phyloP scores from a whole-genome alignment of 2,329 filamentous ascomycete species.

The Fusarium burgessii region DNA sequence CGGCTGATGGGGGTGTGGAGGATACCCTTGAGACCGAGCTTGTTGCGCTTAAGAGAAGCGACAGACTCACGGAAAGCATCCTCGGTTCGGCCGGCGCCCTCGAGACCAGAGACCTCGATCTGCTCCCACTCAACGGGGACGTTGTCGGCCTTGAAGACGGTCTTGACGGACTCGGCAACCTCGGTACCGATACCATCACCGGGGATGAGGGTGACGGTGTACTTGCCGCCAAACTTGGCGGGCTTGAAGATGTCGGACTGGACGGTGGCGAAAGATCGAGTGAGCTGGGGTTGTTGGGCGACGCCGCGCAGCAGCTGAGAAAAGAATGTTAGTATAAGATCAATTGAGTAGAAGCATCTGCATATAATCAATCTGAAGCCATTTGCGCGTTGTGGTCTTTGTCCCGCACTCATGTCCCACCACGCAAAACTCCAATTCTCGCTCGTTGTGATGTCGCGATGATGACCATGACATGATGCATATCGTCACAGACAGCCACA shows the following conservation, averaged over 20 bases:
- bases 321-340: constrained; percentile 40
- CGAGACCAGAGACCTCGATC: constrained; percentile 92
- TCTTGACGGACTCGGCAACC: constrained; percentile 98
- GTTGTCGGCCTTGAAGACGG: constrained; percentile 99
- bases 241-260: constrained; percentile 98
- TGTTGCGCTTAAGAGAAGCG: constrained; percentile 96
- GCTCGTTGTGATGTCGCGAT: constrained; percentile 11
- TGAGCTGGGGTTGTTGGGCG: constrained; percentile 60
- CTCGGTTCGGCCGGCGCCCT: constrained; percentile 84
- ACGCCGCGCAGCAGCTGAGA: constrained; percentile 65
- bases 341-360: constrained; percentile 13
- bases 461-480: constrained; percentile 39
- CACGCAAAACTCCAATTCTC: constrained; percentile 6
- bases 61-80: constrained; percentile 96
- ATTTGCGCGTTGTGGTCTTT: constrained; percentile 3
- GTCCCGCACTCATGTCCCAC: not conserved
- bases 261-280: constrained; percentile 80
- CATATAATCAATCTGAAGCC: constrained; percentile 2
- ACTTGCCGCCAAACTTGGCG: constrained; percentile 98
- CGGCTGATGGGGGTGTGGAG: constrained; percentile 97
- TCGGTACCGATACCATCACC: constrained; percentile 99
- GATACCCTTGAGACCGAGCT: constrained; percentile 98
- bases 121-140: constrained; percentile 99
- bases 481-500: constrained; percentile 8
- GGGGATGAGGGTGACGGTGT: constrained; percentile 98